A percentile compares a stretch with the other conserved stretches of the same genome.
Conservation (phyloP, 1,284 basidiomycete species). For the Sporisorium exsertum region DNA sequence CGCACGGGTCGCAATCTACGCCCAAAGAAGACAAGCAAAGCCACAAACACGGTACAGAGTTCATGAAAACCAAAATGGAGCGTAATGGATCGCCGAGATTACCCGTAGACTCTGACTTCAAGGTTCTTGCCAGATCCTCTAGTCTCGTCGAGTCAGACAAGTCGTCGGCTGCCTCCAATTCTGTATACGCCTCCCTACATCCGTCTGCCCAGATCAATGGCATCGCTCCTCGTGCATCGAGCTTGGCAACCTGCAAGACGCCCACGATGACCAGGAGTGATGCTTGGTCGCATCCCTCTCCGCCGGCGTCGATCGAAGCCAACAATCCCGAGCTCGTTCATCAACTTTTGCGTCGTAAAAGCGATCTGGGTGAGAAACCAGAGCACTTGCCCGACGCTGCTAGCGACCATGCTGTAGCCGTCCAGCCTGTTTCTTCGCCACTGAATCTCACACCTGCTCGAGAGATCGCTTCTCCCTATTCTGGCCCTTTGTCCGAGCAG, state of each 20-base stretch:
- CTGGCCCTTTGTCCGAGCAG: constrained; percentile 26
- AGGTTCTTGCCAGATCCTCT: constrained; percentile 34
- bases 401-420: constrained; percentile 51
- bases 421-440: constrained; percentile 28
- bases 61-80: not conserved
- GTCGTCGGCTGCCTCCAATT: constrained; percentile 28
- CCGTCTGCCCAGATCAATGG: constrained; percentile 25
- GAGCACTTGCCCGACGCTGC: constrained; percentile 36
- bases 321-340: constrained; percentile 49
- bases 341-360: constrained; percentile 54
- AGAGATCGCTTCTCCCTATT: constrained; percentile 10
- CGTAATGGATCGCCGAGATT: constrained; percentile 9
- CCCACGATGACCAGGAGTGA: constrained; percentile 44
- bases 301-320: constrained; percentile 53
- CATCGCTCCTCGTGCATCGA: constrained; percentile 28
- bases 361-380: constrained; percentile 30
- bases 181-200: constrained; percentile 25
- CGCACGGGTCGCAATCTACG: not conserved
- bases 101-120: constrained; percentile 20
- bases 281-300: constrained; percentile 49
- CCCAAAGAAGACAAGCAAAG: not conserved
- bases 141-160: constrained; percentile 37
- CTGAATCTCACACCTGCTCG: constrained; percentile 17
- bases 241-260: constrained; percentile 13
- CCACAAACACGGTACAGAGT: not conserved